Evolutionary conservation across 164 flowering plant genomes (phyloP).

Genomic region (Annona cherimola): DNA sequence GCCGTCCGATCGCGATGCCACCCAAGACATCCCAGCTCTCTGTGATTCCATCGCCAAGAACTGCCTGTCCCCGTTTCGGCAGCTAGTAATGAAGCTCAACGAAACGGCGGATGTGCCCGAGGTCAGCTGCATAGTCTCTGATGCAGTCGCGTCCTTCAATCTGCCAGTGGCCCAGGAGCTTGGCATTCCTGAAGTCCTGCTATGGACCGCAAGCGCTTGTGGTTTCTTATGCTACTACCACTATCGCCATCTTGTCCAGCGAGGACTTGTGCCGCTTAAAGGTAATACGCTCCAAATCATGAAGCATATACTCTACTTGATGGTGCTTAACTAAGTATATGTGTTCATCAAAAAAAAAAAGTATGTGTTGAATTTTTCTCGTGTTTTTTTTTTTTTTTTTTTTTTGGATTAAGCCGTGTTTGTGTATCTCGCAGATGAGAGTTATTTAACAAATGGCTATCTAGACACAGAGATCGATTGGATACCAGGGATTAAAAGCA

Average conservation of each 20-base stretch:
- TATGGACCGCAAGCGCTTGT: conserved; percentile 16
- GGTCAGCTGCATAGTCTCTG: conserved; percentile 13
- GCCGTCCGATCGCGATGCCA: conserved; percentile 38
- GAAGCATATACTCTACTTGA: too few species aligned
- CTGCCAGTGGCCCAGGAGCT: conserved; percentile 10
- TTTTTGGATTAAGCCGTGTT: too few species aligned
- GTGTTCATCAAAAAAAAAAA: too few species aligned
- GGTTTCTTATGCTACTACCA: conserved; percentile 4
- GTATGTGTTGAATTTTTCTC: too few species aligned
- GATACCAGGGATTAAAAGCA: conserved; percentile 33
- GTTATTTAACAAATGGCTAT: conserved; percentile 29
- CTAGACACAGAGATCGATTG: conserved; percentile 34
- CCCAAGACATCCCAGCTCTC: conserved; percentile 44
- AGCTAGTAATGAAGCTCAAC: conserved; percentile 11
- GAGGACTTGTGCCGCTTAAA: conserved; percentile 9
- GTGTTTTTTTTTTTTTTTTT: too few species aligned
- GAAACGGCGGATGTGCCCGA: not conserved
- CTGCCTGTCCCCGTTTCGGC: conserved; percentile 20
- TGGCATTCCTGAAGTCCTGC: conserved; percentile 4
- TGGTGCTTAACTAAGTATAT: too few species aligned
- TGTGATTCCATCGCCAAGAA: conserved; percentile 30
- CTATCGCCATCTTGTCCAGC: not conserved
- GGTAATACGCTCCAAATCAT: conserved; percentile 2
- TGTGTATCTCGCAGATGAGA: conserved; percentile 23
- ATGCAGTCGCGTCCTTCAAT: conserved; percentile 7